These are phyloP conservation scores for Aureobasidium vineae DNA, from an alignment of 2,329 filamentous ascomycete genomes.

Conservation along the genomic window DNA sequence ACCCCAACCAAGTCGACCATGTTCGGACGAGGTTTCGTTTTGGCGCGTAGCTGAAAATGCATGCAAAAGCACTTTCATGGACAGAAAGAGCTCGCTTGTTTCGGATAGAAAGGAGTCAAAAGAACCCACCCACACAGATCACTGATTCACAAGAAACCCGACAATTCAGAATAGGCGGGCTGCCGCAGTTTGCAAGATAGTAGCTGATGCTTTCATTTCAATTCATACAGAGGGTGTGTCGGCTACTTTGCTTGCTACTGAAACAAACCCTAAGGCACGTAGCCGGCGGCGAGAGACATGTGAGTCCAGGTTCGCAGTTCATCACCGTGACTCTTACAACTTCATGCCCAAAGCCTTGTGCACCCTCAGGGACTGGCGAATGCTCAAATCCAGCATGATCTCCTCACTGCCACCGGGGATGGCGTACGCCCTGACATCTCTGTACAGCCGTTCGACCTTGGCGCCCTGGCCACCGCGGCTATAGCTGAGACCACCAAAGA, in stretches of 20 bases:
- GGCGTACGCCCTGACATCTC: slow-evolving; percentile 93
- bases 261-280: background rate
- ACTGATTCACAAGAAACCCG: background rate
- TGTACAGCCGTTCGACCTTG: slow-evolving; percentile 91
- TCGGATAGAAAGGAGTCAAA: background rate
- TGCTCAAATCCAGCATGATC: slow-evolving; percentile 97
- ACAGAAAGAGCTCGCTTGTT: background rate
- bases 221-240: background rate
- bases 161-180: background rate
- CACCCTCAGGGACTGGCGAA: slow-evolving; percentile 84
- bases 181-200: background rate
- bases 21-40: background rate
- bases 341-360: slow-evolving; percentile 95
- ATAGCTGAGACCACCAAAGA: slow-evolving; percentile 93
- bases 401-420: slow-evolving; percentile 93
- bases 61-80: background rate
- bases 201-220: background rate
- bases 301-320: too few relatives aligned
- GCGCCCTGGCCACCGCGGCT: slow-evolving; percentile 89
- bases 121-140: too few relatives aligned
- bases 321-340: slow-evolving; percentile 55
- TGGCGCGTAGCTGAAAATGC: slow-evolving; percentile 6
- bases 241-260: background rate
- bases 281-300: background rate
- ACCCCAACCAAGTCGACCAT: background rate